These are phyloP conservation scores for Fusarium oxysporum DNA, from an alignment of 2,329 filamentous ascomycete species.

Conservation along the genomic window DNA sequence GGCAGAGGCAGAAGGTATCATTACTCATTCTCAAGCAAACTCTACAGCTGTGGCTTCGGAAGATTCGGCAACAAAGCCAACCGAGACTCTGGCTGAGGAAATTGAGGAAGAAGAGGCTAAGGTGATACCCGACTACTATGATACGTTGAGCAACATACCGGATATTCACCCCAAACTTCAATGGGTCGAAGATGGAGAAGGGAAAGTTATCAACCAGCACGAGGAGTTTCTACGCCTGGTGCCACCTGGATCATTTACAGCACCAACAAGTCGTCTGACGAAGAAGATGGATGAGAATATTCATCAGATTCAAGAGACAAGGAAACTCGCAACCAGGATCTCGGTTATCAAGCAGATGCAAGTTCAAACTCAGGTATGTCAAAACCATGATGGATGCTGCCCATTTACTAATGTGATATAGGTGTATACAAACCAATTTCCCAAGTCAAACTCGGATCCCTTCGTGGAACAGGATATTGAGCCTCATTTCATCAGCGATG, in stretches of 20 bases:
- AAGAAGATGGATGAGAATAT: conserved; percentile 91
- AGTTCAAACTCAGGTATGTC: conserved; percentile 86
- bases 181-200: conserved; percentile 92
- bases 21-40: conserved; percentile 55
- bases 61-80: conserved; percentile 59
- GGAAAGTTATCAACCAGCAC: conserved; percentile 86
- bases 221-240: conserved; percentile 87
- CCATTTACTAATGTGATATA: conserved; percentile 50
- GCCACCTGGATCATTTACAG: conserved; percentile 78
- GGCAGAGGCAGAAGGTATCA: conserved; percentile 63
- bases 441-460: conserved; percentile 91
- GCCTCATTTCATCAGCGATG: conserved; percentile 88
- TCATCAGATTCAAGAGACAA: conserved; percentile 93
- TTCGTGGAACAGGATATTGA: conserved; percentile 89
- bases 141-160: conserved; percentile 85
- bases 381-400: background rate
- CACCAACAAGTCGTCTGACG: conserved; percentile 78
- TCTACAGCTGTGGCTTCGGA: conserved; percentile 55
- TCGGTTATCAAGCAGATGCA: conserved; percentile 99
- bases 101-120: conserved; percentile 90
- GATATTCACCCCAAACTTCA: conserved; percentile 81
- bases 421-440: conserved; percentile 98
- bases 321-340: conserved; percentile 96
- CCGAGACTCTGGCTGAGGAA: conserved; percentile 91
- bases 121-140: conserved; percentile 94